A percentile compares a stretch with the other conserved stretches of the same genome.
Evolutionary conservation across 2,329 filamentous ascomycete genomes (phyloP).

Genomic region (Chaetomium sp.): DNA sequence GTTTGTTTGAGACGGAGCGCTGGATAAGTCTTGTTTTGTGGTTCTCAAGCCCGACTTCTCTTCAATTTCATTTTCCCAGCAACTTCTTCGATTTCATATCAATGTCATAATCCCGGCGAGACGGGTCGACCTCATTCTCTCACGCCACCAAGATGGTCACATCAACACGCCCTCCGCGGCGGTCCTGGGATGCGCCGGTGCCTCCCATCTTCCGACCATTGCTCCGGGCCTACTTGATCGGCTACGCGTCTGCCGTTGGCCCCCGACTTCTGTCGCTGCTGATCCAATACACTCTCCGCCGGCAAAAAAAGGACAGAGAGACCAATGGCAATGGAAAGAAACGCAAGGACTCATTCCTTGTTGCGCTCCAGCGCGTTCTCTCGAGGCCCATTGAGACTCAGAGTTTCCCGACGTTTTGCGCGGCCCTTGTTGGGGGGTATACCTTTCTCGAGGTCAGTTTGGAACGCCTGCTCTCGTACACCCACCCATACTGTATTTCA

Average conservation of each 20-base stretch:
- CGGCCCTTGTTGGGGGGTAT: constrained; percentile 51
- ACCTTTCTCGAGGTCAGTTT: constrained; percentile 52
- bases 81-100: too few species aligned
- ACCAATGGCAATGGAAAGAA: constrained; percentile 1
- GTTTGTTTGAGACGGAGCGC: too few species aligned
- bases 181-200: constrained; percentile 28
- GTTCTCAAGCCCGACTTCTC: too few species aligned
- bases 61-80: too few species aligned
- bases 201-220: constrained; percentile 49
- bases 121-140: background rate
- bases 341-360: constrained; percentile 26
- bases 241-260: constrained; percentile 53
- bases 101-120: too few species aligned
- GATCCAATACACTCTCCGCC: constrained; percentile 42
- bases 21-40: too few species aligned
- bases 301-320: constrained; percentile 13
- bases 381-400: constrained; percentile 46
- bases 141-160: background rate
- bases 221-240: constrained; percentile 53
- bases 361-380: constrained; percentile 37
- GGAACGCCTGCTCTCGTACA: background rate
- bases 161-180: constrained; percentile 1
- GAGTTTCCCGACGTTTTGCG: constrained; percentile 58
- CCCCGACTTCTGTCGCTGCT: constrained; percentile 51
- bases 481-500: background rate